These are phyloP conservation scores for Dictyostelium intermedium DNA, from an alignment of 78 protist species.

Conservation along the genomic window DNA sequence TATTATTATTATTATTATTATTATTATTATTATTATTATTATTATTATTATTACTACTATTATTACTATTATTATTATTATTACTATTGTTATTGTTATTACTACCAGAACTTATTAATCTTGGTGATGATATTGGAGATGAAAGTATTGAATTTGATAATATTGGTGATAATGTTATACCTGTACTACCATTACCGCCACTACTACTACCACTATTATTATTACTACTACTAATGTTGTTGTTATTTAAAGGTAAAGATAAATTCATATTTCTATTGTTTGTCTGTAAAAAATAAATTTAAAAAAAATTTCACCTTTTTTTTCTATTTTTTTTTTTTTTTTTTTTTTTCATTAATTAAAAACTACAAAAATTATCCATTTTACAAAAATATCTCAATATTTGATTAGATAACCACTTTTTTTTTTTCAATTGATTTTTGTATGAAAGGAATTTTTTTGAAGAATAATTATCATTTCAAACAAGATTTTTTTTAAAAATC, in stretches of 20 bases:
- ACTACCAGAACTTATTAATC: background rate
- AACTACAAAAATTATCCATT: too few relatives aligned
- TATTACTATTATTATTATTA: background rate
- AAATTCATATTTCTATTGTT: background rate
- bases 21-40: background rate
- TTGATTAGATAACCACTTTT: too few relatives aligned
- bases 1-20: background rate
- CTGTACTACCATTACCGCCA: background rate
- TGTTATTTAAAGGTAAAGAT: background rate
- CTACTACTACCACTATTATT: background rate
- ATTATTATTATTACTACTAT: background rate
- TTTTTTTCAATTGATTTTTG: too few relatives aligned
- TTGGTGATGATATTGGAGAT: background rate
- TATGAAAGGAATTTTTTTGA: too few relatives aligned
- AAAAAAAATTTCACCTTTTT: too few relatives aligned
- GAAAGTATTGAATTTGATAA: background rate
- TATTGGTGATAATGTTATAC: background rate
- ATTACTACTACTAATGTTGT: background rate
- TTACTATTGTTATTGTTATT: too few relatives aligned
- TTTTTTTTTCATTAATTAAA: too few relatives aligned
- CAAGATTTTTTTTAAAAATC: too few relatives aligned
- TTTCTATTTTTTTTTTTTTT: too few relatives aligned
- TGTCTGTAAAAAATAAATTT: too few relatives aligned
- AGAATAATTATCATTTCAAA: too few relatives aligned
- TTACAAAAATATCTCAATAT: too few relatives aligned